Base-by-base conservation (phyloP, 106 monocot genomes). In the Xerophyta viscosa region DNA sequence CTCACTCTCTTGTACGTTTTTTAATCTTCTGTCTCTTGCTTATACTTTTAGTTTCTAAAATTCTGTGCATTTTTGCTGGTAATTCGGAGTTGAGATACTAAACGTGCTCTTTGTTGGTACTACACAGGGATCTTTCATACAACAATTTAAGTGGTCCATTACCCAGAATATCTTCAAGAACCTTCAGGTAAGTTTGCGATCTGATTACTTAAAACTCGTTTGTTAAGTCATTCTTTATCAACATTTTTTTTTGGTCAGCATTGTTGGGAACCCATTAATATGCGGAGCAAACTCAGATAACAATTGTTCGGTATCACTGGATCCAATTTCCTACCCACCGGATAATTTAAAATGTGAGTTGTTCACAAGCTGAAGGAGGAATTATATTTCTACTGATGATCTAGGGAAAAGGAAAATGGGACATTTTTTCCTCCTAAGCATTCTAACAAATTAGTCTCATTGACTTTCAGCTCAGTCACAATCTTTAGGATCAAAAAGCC, bases 241-340 rank as follows among this genome's bases (percentile, higher is more conserved):
- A n/a, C n/a, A n/a, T n/a, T n/a, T 10, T 25, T 21, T 61, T 25
- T 65, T 24, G 53, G 18, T 13, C 73, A 96, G 94, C 58, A 79
- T 89, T 71, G 54, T 71, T 19, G 94, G 94, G 58, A 96, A 96
- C 65, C 78, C 88, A 36, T 56, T 88, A 65, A 96, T 96, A 28
- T 96, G 94, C 50, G 81, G 81, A n/a, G 19, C 60, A 13, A 68
- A 55, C 31, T 64, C 69, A 10, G n/a, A 37, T 58, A 74, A 88
- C 54, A 88, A 88, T 66, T 88, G 88, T 55, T 57, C 75, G 20
- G 69, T 88, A 23, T 96, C 88, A 56, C 44, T 72, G 17, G 72
- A 88, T 23, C 75, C 84, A 46, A 61, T 88, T 31, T 79, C 94
- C 17, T 89, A 64, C 52, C 94, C 84, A 54, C 81, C 88, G 4